Evolutionary conservation across 1,284 basidiomycete species (phyloP).

Genomic region (Abortiporus biennis): DNA sequence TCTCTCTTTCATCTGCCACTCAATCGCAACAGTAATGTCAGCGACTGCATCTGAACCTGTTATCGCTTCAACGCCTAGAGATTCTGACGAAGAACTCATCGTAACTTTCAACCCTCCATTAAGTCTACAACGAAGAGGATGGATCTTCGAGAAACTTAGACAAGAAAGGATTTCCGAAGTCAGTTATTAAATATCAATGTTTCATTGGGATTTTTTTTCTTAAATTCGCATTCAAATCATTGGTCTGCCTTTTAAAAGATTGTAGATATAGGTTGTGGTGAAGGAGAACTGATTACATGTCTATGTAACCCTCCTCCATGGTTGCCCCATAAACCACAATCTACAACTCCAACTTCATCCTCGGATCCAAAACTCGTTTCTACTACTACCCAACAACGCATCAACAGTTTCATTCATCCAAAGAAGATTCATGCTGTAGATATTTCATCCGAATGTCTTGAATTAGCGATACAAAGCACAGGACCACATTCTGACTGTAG

Average conservation of each 20-base stretch:
- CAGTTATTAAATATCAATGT: too few species aligned
- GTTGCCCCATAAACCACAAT: slow-evolving; percentile 29
- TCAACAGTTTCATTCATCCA: too few species aligned
- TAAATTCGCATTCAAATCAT: too few species aligned
- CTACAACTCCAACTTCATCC: slow-evolving; percentile 27
- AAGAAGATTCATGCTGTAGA: slow-evolving; percentile 64
- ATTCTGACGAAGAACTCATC: slow-evolving; percentile 38
- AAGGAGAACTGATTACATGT: slow-evolving; percentile 64
- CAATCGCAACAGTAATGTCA: too few species aligned
- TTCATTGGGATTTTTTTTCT: too few species aligned
- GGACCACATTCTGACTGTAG: slow-evolving; percentile 11
- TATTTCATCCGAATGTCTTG: slow-evolving; percentile 45
- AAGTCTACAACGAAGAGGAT: slow-evolving; percentile 62
- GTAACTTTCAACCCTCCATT: slow-evolving; percentile 76
- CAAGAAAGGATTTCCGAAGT: slow-evolving; percentile 49
- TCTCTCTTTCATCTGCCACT: too few species aligned
- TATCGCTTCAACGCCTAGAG: too few species aligned
- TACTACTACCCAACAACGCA: background rate
- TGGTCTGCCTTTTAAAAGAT: slow-evolving; percentile 55
- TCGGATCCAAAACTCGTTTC: slow-evolving; percentile 12
- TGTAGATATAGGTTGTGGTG: slow-evolving; percentile 76
- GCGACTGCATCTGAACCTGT: too few species aligned
- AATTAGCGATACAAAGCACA: slow-evolving; percentile 37
- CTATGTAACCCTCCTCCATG: slow-evolving; percentile 70
- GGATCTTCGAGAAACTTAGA: slow-evolving; percentile 61